Evolutionary conservation across 805 yeast genomes (phyloP).

Genomic region (Wickerhamia fluorescens): DNA sequence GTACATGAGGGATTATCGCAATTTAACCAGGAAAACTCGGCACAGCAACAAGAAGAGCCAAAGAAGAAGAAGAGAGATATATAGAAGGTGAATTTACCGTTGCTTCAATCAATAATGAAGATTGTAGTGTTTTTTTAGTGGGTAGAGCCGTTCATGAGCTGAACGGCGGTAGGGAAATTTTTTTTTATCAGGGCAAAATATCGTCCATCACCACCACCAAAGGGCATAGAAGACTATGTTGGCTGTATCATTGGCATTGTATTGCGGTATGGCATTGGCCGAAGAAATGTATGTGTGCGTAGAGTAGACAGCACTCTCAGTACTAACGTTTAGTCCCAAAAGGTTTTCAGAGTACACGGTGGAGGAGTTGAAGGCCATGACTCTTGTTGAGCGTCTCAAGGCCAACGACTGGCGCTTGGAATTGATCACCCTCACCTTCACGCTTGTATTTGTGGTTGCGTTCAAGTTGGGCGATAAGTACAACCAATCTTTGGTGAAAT

Average conservation of each 20-base stretch:
- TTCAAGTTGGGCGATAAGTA: conserved; percentile 53
- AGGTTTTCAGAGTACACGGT: conserved; percentile 22
- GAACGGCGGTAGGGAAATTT: too few relatives aligned
- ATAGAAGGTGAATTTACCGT: too few relatives aligned
- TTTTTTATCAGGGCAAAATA: too few relatives aligned
- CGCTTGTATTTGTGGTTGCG: conserved; percentile 40
- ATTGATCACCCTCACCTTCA: conserved; percentile 44
- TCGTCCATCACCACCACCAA: too few relatives aligned
- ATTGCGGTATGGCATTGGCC: conserved; percentile 2
- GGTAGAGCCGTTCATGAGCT: too few relatives aligned
- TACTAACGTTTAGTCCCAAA: conserved; percentile 4
- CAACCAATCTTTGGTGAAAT: conserved; percentile 51
- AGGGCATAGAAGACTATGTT: too few relatives aligned
- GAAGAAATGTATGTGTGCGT: conserved; percentile 2
- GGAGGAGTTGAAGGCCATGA: conserved; percentile 54
- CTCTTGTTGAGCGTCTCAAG: conserved; percentile 50
- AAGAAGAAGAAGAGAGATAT: conserved; percentile 33
- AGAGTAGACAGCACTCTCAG: neutral
- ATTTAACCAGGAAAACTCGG: conserved; percentile 14
- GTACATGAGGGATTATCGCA: conserved; percentile 50
- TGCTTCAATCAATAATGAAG: too few relatives aligned
- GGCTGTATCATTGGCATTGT: too few relatives aligned
- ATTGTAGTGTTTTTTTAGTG: too few relatives aligned
- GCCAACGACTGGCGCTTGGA: conserved; percentile 77
- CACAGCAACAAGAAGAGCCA: conserved; percentile 15